phyloP scores from a whole-genome alignment of 2,329 filamentous ascomycete species.

The Orbilia ellipsospora region DNA sequence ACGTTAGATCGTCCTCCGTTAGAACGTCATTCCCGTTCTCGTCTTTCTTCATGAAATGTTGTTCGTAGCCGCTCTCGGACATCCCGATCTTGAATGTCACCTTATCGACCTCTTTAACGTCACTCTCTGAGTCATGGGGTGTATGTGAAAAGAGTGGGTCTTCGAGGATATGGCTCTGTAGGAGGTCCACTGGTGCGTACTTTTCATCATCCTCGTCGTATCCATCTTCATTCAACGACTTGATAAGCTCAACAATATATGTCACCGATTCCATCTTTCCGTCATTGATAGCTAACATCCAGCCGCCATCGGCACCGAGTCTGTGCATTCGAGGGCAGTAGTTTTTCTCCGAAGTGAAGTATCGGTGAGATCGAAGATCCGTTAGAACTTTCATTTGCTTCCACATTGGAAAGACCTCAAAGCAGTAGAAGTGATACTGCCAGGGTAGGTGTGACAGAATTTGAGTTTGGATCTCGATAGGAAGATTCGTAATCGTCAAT shows the following conservation, averaged over 20 bases:
- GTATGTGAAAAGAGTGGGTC: constrained; percentile 34
- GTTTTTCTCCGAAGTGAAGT: constrained; percentile 36
- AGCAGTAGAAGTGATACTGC: constrained; percentile 51
- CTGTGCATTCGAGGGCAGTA: constrained; percentile 49
- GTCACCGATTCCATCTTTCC: constrained; percentile 41
- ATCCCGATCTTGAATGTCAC: constrained; percentile 37
- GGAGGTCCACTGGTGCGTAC: constrained; percentile 30
- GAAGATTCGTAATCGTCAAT: constrained; percentile 44
- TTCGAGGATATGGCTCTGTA: constrained; percentile 42
- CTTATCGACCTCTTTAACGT: constrained; percentile 24
- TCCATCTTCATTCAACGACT: neutral
- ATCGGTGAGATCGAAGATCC: constrained; percentile 31
- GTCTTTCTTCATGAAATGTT: constrained; percentile 26
- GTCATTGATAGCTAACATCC: constrained; percentile 33
- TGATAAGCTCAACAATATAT: constrained; percentile 41
- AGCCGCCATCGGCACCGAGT: constrained; percentile 34
- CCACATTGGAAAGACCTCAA: constrained; percentile 44
- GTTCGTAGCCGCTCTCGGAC: constrained; percentile 34
- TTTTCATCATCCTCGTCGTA: constrained; percentile 26
- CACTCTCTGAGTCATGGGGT: constrained; percentile 17
- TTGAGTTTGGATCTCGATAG: constrained; percentile 36
- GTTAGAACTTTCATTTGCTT: constrained; percentile 31
- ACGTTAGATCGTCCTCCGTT: constrained; percentile 30
- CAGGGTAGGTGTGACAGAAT: constrained; percentile 43
- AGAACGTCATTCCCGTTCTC: constrained; percentile 24